Percentiles rank a stretch among this genome's conserved stretches.
Conservation (phyloP, 441 rosid species). For the Bruguiera hainesii region DNA sequence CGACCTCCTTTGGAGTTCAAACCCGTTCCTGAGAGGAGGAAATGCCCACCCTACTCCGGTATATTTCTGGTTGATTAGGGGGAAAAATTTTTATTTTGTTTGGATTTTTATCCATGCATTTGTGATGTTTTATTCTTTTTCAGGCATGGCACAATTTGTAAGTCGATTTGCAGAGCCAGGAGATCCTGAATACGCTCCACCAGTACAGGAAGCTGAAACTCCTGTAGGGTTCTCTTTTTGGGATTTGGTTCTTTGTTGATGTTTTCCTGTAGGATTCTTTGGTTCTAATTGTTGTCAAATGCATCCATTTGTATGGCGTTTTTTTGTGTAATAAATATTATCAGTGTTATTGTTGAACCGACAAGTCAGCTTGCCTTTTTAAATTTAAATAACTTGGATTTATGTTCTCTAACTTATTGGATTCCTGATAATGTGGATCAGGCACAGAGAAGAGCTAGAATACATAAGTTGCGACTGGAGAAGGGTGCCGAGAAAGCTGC, state of each 20-base stretch:
- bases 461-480: constrained; percentile 69
- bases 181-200: constrained; percentile 88
- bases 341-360: no score
- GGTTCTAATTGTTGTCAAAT: neutral
- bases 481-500: constrained; percentile 84
- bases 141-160: constrained; percentile 92
- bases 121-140: constrained; percentile 5
- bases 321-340: no score
- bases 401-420: neutral
- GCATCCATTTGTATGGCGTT: neutral
- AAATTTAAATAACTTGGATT: neutral
- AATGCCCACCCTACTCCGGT: constrained; percentile 81
- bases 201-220: constrained; percentile 70
- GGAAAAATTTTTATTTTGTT: neutral
- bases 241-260: neutral
- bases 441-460: constrained; percentile 71
- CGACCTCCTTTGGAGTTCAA: constrained; percentile 80
- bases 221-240: constrained; percentile 49
- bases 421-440: constrained; percentile 17
- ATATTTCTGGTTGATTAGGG: neutral
- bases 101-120: neutral
- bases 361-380: neutral
- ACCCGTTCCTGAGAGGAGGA: constrained; percentile 91
- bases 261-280: neutral
- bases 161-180: constrained; percentile 81